Conservation (phyloP, 75 land plant species). For the Pinus albicaulis region DNA sequence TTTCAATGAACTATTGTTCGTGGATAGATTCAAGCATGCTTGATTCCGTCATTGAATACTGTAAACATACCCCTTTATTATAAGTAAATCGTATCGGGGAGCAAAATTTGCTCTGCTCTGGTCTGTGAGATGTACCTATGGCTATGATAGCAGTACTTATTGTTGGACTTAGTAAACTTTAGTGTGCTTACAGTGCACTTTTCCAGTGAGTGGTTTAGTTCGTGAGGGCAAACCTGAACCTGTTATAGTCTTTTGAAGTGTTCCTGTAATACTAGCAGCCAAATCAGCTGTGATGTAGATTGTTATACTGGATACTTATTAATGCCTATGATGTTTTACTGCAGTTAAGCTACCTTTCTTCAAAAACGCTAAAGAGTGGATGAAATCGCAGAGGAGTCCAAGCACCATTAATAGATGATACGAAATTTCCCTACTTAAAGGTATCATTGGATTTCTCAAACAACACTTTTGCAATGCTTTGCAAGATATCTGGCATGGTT, state of each 20-base stretch:
- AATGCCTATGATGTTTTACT: background rate
- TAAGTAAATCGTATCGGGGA: too few species aligned
- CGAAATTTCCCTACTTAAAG: background rate
- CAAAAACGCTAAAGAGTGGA: slow-evolving; percentile 2
- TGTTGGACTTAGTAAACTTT: too few species aligned
- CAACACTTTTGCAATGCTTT: background rate
- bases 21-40: too few species aligned
- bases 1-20: too few species aligned
- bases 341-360: slow-evolving; percentile 1
- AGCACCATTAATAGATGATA: slow-evolving; percentile 5
- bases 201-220: too few species aligned
- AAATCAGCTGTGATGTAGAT: background rate
- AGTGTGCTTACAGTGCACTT: too few species aligned
- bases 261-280: background rate
- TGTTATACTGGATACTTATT: background rate
- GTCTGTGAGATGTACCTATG: too few species aligned
- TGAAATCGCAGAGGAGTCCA: background rate
- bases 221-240: too few species aligned
- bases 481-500: background rate
- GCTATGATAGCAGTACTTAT: too few species aligned
- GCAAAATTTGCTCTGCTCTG: too few species aligned
- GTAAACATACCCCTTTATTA: too few species aligned
- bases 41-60: too few species aligned
- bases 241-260: background rate
- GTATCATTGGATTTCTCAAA: background rate